phyloP scores from a whole-genome alignment of 768 basidiomycete species.

The Boletus pseudopeckii region DNA sequence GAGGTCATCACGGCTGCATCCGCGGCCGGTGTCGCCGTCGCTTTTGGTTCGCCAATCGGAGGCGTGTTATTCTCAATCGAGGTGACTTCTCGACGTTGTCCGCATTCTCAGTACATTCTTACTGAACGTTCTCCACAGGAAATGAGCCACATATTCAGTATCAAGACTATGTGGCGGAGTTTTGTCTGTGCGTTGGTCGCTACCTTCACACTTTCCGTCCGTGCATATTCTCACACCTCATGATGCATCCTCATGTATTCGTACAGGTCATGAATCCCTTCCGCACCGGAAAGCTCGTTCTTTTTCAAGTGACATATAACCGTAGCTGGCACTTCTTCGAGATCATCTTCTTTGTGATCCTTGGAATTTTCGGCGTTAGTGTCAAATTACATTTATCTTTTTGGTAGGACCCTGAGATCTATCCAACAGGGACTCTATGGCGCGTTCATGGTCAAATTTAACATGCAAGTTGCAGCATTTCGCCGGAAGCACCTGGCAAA shows the following conservation, averaged over 20 bases:
- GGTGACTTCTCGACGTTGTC: slow-evolving; percentile 39
- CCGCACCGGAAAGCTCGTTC: slow-evolving; percentile 93
- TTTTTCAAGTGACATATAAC: slow-evolving; percentile 97
- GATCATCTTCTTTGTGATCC: slow-evolving; percentile 91
- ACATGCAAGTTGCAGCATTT: slow-evolving; percentile 92
- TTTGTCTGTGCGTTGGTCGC: slow-evolving; percentile 97
- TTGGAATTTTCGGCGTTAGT: slow-evolving; percentile 92
- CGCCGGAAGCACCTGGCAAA: slow-evolving; percentile 84
- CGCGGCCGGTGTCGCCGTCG: slow-evolving; percentile 97
- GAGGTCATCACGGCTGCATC: slow-evolving; percentile 94
- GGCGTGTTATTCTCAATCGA: slow-evolving; percentile 98
- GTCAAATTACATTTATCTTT: neutral
- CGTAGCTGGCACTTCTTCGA: slow-evolving; percentile 99
- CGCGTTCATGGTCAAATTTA: slow-evolving; percentile 95
- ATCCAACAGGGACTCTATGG: slow-evolving; percentile 84
- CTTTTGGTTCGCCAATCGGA: slow-evolving; percentile 97
- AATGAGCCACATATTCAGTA: slow-evolving; percentile 97
- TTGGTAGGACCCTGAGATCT: slow-evolving; percentile 10
- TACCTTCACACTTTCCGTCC: slow-evolving; percentile 89
- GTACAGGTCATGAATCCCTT: slow-evolving; percentile 94
- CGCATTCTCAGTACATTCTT: neutral
- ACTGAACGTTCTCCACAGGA: slow-evolving; percentile 51
- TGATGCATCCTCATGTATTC: slow-evolving; percentile 22
- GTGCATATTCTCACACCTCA: slow-evolving; percentile 33
- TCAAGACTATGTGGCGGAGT: slow-evolving; percentile 98